These are phyloP conservation scores for Penicillium sp. DNA, from an alignment of 2,329 filamentous ascomycete species.

Conservation along the genomic window DNA sequence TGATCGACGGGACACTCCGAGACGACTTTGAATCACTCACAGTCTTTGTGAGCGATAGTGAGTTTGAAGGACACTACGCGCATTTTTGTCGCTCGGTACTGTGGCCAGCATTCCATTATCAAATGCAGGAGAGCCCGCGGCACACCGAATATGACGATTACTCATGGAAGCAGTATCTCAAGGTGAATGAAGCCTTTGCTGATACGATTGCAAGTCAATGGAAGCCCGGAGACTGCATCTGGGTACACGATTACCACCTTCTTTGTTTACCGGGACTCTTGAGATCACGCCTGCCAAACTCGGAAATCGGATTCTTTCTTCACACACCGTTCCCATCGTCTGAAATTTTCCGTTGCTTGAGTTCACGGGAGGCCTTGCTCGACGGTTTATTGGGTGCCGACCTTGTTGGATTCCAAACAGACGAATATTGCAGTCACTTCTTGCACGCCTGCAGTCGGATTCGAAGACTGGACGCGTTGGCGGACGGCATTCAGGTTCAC, in stretches of 20 bases:
- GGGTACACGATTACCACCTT: slow-evolving; percentile 94
- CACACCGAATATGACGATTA: slow-evolving; percentile 96
- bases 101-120: slow-evolving; percentile 96
- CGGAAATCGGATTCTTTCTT: slow-evolving; percentile 91
- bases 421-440: slow-evolving; percentile 89
- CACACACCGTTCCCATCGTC: slow-evolving; percentile 93
- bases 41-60: slow-evolving; percentile 81
- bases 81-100: slow-evolving; percentile 96
- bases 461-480: slow-evolving; percentile 74
- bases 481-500: slow-evolving; percentile 77
- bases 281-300: slow-evolving; percentile 72
- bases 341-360: slow-evolving; percentile 86
- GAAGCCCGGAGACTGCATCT: slow-evolving; percentile 85
- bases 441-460: slow-evolving; percentile 88
- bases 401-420: slow-evolving; percentile 84
- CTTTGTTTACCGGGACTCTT: slow-evolving; percentile 80
- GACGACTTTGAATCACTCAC: slow-evolving; percentile 75
- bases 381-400: slow-evolving; percentile 91
- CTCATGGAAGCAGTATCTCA: slow-evolving; percentile 89
- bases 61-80: slow-evolving; percentile 87
- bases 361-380: slow-evolving; percentile 73
- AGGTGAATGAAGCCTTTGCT: slow-evolving; percentile 85
- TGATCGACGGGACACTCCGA: slow-evolving; percentile 73
- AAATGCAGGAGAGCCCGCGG: slow-evolving; percentile 92
- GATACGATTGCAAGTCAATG: slow-evolving; percentile 81